phyloP scores from a whole-genome alignment of 164 flowering plant genomes.

The Piper betle region DNA sequence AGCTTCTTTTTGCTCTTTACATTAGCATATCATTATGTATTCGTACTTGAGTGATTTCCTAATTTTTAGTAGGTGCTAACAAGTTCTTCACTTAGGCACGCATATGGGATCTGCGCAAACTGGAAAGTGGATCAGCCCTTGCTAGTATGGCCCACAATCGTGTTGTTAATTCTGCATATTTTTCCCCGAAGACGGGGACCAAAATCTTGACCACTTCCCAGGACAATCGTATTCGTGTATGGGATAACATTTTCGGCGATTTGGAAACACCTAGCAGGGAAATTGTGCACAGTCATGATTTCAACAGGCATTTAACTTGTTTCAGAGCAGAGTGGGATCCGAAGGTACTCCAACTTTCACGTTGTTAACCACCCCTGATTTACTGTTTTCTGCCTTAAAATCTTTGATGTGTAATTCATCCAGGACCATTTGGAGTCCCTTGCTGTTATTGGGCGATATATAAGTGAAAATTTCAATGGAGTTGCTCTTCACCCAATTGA shows the following conservation, averaged over 20 bases:
- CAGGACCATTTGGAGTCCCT: slow-evolving; percentile 92
- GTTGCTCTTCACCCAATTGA: slow-evolving; percentile 92
- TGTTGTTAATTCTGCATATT: slow-evolving; percentile 88
- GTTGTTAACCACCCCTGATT: background rate
- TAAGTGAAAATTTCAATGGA: slow-evolving; percentile 88
- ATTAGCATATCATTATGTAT: no score
- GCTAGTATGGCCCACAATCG: slow-evolving; percentile 47
- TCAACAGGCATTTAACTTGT: slow-evolving; percentile 78
- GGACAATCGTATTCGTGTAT: slow-evolving; percentile 77
- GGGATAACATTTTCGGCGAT: slow-evolving; percentile 81
- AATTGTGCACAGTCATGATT: slow-evolving; percentile 91
- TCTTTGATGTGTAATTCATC: slow-evolving; percentile 5
- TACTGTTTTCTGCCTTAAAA: background rate
- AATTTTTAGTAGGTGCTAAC: background rate
- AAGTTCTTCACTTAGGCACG: slow-evolving; percentile 50
- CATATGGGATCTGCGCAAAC: slow-evolving; percentile 72
- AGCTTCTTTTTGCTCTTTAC: no score
- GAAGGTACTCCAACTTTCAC: slow-evolving; percentile 34
- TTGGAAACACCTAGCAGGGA: slow-evolving; percentile 82
- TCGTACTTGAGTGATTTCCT: no score
- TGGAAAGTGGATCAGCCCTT: slow-evolving; percentile 57
- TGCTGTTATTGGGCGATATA: slow-evolving; percentile 87
- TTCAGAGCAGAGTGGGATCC: slow-evolving; percentile 98
- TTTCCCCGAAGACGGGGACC: slow-evolving; percentile 67
- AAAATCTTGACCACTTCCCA: slow-evolving; percentile 85